Evolutionary conservation across 495 filamentous ascomycete species (phyloP), one percentile per base, ranked within the genome.

Genomic region (Xylona heveae): DNA sequence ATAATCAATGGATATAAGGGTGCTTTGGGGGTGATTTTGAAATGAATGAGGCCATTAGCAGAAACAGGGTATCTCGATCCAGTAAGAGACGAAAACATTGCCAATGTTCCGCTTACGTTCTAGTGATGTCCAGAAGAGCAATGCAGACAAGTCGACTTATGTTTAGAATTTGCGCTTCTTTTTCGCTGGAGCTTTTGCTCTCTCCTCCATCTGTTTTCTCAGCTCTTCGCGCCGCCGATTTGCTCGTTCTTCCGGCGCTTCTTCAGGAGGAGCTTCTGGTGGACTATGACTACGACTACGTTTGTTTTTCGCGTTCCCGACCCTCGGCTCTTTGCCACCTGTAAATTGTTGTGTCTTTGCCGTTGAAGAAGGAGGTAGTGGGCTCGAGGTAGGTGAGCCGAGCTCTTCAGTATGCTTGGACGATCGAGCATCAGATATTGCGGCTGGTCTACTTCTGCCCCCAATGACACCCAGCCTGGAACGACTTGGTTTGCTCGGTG

Each of bases 241-340:
- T n/a, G 48, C 51, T 18, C 44, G 43, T 25, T 53, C 49, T 27
- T 50, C 38, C 4, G 44, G 37, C n/a, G 47, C 46, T 37, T 56
- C 53, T 14, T 20, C 13, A 7, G 25, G 20, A n/a, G 29, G 18
- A 20, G 30, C 29, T 31, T 33, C 35, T 24, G 21, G 24, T 14
- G 16, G 36, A n/a, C 20, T n/a, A 2, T 24, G 14, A 16, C 28
- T 31, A 7, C 13, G 23, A 25, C 23, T 8, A 7, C 23, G 23
- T 8, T 25, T 7, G 7, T 25, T 7, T 13, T 25, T 7, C 13
- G 23, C 23, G 8, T 25, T 25, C 23, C 13, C 23, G 23, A 13
- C 23, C 23, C 8, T 25, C 13, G 23, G 23, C 7, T 13, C 23
- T 13, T 25, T 13, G 23, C 7, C 8, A 7, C 23, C 13, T 13